Base-by-base conservation (phyloP, 1,139 yeast genomes). In the Yamadazyma pseudoaaseri region DNA sequence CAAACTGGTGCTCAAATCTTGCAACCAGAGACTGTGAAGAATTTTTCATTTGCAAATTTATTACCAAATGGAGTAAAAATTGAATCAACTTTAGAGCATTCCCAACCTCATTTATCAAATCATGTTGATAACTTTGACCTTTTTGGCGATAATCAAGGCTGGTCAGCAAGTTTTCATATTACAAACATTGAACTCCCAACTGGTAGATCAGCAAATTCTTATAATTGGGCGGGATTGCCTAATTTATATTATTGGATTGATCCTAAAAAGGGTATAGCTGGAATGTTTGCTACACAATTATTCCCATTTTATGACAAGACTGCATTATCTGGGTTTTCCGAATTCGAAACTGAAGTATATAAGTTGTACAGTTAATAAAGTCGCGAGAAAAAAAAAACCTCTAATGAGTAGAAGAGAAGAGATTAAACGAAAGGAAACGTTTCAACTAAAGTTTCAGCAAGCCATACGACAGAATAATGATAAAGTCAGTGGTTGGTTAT, bases 221-320 rank as follows among this genome's bases (percentile, higher is more conserved):
- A 64, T 14, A 64, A 61, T 44, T 73, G 79, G 78, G 54, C 63
- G 25, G 77, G 77, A 0, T 50, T 70, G 35, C 72, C 70, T 16
- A 72, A 70, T 43, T 52, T 69, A 26, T 67, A 48, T 46, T 73
- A 56, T 48, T 73, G 77, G 76, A 52, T 70, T 13, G 79, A 73
- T 41, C 45, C 59, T 28, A 52, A 64, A 16, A 68, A 66, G 37
- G 55, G 59, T 11, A 47, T 70, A 23, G 76, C 64, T 2, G 78
- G 76, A 0, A 56, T 67, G 31, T 66, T 67, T 57, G 73, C 58
- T 12, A 29, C 45, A 5, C 48, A 44, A 29, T 23, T 45, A 12
- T 33, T 45, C 13, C 49, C 49, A 18, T 18, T 18, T 9, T 18
- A 7, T 18, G 20, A 18, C 9, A 6, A 6, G 9, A 9, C 20